These are phyloP conservation scores for Cucurbita ficifolia DNA, from an alignment of 306 rosid genomes.

Conservation along the genomic window DNA sequence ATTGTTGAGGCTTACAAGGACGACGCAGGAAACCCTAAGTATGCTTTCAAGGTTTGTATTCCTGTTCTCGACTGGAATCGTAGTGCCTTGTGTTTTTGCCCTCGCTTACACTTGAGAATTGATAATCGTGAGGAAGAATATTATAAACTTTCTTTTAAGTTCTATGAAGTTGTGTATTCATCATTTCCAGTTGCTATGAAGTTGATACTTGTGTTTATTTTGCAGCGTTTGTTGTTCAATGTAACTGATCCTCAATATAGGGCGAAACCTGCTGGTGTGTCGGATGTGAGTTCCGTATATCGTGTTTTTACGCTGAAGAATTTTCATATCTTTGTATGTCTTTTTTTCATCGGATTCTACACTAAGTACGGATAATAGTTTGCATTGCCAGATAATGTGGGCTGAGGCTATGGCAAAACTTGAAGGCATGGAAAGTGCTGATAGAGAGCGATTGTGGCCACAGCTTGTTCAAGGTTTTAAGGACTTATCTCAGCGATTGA, in stretches of 20 bases:
- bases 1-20: slow-evolving; percentile 82
- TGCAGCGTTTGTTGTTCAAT: slow-evolving; percentile 88
- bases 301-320: not conserved
- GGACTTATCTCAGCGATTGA: slow-evolving; percentile 85
- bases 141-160: not conserved
- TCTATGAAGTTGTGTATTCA: not conserved
- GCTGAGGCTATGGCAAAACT: slow-evolving; percentile 99
- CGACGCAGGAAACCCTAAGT: slow-evolving; percentile 79
- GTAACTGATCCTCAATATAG: slow-evolving; percentile 69
- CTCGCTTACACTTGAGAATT: not conserved
- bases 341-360: not conserved
- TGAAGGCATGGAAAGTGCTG: slow-evolving; percentile 86
- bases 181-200: not conserved
- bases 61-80: not conserved
- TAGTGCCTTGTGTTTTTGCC: not conserved
- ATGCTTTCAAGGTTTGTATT: slow-evolving; percentile 66
- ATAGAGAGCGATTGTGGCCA: slow-evolving; percentile 93
- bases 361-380: slow-evolving; percentile 52
- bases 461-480: slow-evolving; percentile 80
- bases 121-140: not conserved
- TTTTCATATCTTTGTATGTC: not conserved
- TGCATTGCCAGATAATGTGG: slow-evolving; percentile 88
- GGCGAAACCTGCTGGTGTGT: slow-evolving; percentile 84
- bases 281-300: slow-evolving; percentile 58
- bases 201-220: slow-evolving; percentile 11